Evolutionary conservation across 2,329 filamentous ascomycete species (phyloP).

Genomic region (Paraphaeosphaeria minitans): DNA sequence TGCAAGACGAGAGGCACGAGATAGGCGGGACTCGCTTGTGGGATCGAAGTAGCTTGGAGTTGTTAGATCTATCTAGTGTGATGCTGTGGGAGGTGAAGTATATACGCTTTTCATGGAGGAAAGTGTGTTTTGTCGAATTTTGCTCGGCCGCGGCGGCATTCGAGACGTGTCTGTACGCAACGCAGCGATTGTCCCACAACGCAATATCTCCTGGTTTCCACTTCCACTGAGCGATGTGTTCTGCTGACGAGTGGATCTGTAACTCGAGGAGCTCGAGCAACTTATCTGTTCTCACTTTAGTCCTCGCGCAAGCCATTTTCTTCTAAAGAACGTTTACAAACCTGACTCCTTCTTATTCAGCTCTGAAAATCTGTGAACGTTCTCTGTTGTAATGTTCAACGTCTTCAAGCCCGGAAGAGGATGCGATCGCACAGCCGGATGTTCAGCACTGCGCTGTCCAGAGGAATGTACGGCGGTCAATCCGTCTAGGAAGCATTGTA

Average conservation of each 20-base stretch:
- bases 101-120: conserved; percentile 16
- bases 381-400: conserved; percentile 47
- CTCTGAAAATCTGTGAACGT: conserved; percentile 56
- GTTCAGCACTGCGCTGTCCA: conserved; percentile 33
- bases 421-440: conserved; percentile 57
- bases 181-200: conserved; percentile 22
- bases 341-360: conserved; percentile 57
- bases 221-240: conserved; percentile 17
- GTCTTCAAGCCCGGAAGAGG: conserved; percentile 56
- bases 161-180: conserved; percentile 12
- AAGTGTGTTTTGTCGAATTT: neutral
- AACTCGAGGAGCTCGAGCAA: conserved; percentile 16
- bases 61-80: neutral
- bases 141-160: neutral
- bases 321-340: conserved; percentile 23
- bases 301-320: neutral
- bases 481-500: conserved; percentile 14
- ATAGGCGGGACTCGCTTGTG: conserved; percentile 14
- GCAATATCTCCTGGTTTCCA: conserved; percentile 20
- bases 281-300: conserved; percentile 11
- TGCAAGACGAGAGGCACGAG: conserved; percentile 4
- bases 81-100: neutral
- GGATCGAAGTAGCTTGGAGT: conserved; percentile 17
- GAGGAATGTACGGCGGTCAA: conserved; percentile 15
- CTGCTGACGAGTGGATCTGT: conserved; percentile 17